These are phyloP conservation scores for Silene coronaria DNA, from an alignment of 179 eudicot genomes.

Conservation along the genomic window DNA sequence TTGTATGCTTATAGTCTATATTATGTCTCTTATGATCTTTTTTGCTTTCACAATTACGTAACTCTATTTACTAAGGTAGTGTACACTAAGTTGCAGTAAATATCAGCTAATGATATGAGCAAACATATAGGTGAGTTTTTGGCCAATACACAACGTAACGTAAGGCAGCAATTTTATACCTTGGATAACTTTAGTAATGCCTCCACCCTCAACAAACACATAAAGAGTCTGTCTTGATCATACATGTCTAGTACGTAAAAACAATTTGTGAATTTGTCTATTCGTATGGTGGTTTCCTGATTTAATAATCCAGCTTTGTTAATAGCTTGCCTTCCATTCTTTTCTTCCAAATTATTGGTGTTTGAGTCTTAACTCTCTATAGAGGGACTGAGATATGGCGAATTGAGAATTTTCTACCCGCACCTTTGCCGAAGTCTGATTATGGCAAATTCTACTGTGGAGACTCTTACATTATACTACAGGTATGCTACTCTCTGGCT, in stretches of 20 bases:
- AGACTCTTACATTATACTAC: slow-evolving; percentile 83
- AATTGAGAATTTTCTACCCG: slow-evolving; percentile 87
- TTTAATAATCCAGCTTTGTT: background rate
- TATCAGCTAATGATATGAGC: too few relatives aligned
- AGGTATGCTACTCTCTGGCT: slow-evolving; percentile 37
- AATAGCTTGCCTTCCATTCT: background rate
- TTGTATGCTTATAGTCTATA: background rate
- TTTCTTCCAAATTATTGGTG: background rate
- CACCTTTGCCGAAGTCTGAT: slow-evolving; percentile 77
- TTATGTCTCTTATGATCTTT: background rate
- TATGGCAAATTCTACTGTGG: slow-evolving; percentile 87
- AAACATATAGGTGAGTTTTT: background rate
- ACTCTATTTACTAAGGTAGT: too few relatives aligned
- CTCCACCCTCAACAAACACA: background rate
- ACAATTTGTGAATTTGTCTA: background rate
- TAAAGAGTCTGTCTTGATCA: background rate
- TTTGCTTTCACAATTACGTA: background rate
- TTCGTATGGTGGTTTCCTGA: background rate
- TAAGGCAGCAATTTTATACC: background rate
- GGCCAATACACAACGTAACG: background rate
- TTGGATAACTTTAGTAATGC: background rate
- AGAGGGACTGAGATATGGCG: slow-evolving; percentile 99
- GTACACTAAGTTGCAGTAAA: too few relatives aligned
- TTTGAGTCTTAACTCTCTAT: slow-evolving; percentile 50
- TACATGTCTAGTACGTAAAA: background rate